These are phyloP conservation scores for Aspergillus piperis DNA, from an alignment of 2,329 filamentous ascomycete genomes.

Conservation along the genomic window DNA sequence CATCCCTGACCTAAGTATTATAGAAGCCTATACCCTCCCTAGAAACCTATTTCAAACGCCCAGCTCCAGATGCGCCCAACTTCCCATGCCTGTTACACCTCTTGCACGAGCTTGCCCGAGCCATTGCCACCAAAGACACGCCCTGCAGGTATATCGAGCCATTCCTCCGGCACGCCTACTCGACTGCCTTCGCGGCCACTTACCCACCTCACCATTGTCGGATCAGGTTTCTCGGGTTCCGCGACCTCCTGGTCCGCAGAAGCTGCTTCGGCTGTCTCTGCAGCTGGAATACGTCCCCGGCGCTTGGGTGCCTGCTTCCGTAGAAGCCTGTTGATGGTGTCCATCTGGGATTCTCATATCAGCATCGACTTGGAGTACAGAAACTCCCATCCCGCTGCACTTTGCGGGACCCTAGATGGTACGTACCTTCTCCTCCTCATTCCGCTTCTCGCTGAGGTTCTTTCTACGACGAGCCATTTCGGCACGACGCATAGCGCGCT, in stretches of 20 bases:
- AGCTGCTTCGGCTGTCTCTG: slow-evolving; percentile 46
- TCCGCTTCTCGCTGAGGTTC: slow-evolving; percentile 74
- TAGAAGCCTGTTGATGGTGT: slow-evolving; percentile 67
- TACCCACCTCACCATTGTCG: slow-evolving; percentile 50
- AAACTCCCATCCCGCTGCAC: background rate
- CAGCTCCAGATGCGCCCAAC: slow-evolving; percentile 18
- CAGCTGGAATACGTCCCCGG: slow-evolving; percentile 50
- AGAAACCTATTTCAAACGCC: slow-evolving; percentile 25
- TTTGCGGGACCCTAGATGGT: background rate
- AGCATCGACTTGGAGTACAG: slow-evolving; percentile 12
- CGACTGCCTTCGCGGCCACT: slow-evolving; percentile 44
- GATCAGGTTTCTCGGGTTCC: slow-evolving; percentile 43
- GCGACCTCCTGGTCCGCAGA: slow-evolving; percentile 42
- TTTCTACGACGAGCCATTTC: slow-evolving; percentile 74
- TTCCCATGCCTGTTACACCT: slow-evolving; percentile 29
- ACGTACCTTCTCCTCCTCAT: slow-evolving; percentile 74
- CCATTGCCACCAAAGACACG: slow-evolving; percentile 41
- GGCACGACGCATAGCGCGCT: slow-evolving; percentile 70
- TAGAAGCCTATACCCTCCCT: slow-evolving; percentile 16
- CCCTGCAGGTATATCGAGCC: slow-evolving; percentile 48
- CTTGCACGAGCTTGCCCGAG: slow-evolving; percentile 40
- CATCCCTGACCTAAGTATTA: slow-evolving; percentile 11
- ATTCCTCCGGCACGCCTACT: slow-evolving; percentile 50
- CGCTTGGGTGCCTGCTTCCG: slow-evolving; percentile 66
- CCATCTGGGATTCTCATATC: slow-evolving; percentile 52